These are phyloP conservation scores for Dispira simplex DNA, from an alignment of 192 early-diverging fungal species.

Conservation along the genomic window DNA sequence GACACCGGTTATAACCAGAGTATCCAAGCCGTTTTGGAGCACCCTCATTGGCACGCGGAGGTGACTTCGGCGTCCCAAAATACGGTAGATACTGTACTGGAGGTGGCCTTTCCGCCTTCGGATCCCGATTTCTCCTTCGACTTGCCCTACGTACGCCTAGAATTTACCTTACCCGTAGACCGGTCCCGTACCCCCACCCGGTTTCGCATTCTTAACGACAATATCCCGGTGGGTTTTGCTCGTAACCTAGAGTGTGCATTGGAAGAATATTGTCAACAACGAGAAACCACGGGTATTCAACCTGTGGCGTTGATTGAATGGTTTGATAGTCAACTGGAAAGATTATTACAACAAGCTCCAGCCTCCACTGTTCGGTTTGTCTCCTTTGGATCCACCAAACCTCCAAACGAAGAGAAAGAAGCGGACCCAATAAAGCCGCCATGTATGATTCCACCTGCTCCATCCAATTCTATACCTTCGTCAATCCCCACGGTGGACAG, in stretches of 20 bases:
- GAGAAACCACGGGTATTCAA: constrained; percentile 16
- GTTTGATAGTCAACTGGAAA: constrained; percentile 47
- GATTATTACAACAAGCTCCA: constrained; percentile 37
- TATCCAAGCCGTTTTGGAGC: too few species aligned
- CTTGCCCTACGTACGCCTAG: constrained; percentile 38
- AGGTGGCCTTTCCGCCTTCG: constrained; percentile 16
- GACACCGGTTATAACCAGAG: too few species aligned
- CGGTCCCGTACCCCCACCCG: constrained; percentile 27
- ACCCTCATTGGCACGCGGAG: too few species aligned
- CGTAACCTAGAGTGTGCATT: constrained; percentile 25
- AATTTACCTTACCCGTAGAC: constrained; percentile 35
- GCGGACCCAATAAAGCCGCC: neutral
- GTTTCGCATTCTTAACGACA: constrained; percentile 24
- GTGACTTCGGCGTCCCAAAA: too few species aligned
- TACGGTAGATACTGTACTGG: too few species aligned
- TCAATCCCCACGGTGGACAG: too few species aligned
- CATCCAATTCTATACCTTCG: too few species aligned
- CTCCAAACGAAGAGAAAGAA: neutral
- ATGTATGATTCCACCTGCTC: too few species aligned
- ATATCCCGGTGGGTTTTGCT: constrained; percentile 23
- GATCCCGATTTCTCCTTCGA: constrained; percentile 79
- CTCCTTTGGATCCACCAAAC: constrained; percentile 11
- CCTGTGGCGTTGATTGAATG: constrained; percentile 23
- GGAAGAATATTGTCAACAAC: constrained; percentile 15
- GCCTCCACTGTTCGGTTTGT: constrained; percentile 40